These are phyloP conservation scores for Solanum chacoense DNA, from an alignment of 305 asterid genomes.

Conservation along the genomic window DNA sequence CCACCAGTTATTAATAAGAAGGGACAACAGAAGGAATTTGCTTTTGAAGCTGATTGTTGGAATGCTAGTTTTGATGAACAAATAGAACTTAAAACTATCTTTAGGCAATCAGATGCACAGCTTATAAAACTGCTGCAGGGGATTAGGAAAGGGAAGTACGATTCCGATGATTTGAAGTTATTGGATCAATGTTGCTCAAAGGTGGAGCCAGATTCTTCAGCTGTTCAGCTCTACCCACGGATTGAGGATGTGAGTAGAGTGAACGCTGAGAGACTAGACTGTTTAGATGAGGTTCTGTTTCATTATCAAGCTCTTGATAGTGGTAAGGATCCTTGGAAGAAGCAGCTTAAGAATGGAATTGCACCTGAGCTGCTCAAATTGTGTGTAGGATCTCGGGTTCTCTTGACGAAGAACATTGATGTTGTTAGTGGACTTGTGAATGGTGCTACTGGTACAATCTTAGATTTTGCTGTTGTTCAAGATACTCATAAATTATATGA, in stretches of 20 bases:
- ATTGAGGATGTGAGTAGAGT: slow-evolving; percentile 48
- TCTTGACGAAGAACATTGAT: slow-evolving; percentile 46
- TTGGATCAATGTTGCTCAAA: slow-evolving; percentile 39
- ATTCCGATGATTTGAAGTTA: slow-evolving; percentile 36
- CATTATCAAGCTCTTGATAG: slow-evolving; percentile 44
- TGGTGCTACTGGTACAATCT: slow-evolving; percentile 66
- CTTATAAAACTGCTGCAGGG: slow-evolving; percentile 52
- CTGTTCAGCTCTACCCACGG: slow-evolving; percentile 57
- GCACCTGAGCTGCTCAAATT: slow-evolving; percentile 52
- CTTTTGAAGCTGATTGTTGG: slow-evolving; percentile 82
- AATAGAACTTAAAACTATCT: slow-evolving; percentile 42
- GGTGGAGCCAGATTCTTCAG: slow-evolving; percentile 48
- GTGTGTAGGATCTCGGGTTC: slow-evolving; percentile 64
- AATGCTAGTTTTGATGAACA: slow-evolving; percentile 40
- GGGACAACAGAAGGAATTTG: slow-evolving; percentile 26
- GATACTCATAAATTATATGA: slow-evolving; percentile 8
- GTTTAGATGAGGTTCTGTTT: slow-evolving; percentile 24
- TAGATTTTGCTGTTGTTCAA: slow-evolving; percentile 10
- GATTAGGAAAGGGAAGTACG: slow-evolving; percentile 46
- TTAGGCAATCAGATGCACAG: slow-evolving; percentile 58
- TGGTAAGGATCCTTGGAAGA: slow-evolving; percentile 34
- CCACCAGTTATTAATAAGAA: slow-evolving; percentile 37
- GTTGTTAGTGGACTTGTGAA: slow-evolving; percentile 45
- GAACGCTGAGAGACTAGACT: slow-evolving; percentile 33
- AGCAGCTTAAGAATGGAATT: slow-evolving; percentile 55